phyloP scores from a whole-genome alignment of 2,329 filamentous ascomycete species.

The Penicillium polonicum region DNA sequence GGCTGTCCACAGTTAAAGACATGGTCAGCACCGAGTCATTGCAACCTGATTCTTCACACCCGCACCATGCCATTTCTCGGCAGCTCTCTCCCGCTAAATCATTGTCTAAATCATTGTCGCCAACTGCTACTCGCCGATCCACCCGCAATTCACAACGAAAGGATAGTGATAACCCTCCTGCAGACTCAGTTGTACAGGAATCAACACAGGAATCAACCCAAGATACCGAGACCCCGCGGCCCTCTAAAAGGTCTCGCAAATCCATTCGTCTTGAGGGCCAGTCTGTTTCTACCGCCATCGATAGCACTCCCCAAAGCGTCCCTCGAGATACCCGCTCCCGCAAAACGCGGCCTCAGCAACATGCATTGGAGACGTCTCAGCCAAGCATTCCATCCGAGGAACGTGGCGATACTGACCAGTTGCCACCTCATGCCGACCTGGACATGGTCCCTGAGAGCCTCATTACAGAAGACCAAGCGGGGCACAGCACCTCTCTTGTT shows the following conservation, averaged over 20 bases:
- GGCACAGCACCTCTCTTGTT: constrained; percentile 1
- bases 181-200: neutral
- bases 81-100: constrained; percentile 5
- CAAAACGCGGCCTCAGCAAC: constrained; percentile 21
- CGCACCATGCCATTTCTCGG: constrained; percentile 11
- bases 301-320: constrained; percentile 15
- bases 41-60: constrained; percentile 13
- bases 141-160: constrained; percentile 27
- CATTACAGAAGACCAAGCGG: neutral
- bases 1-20: constrained; percentile 23
- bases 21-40: constrained; percentile 6
- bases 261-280: constrained; percentile 32
- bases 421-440: neutral
- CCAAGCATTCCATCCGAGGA: constrained; percentile 3
- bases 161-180: neutral
- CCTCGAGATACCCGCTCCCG: constrained; percentile 19
- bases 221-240: constrained; percentile 15
- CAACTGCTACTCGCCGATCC: constrained; percentile 24
- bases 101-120: constrained; percentile 16
- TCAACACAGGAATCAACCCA: neutral
- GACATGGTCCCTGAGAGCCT: constrained; percentile 4
- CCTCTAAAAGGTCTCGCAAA: constrained; percentile 31
- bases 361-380: constrained; percentile 5
- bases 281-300: constrained; percentile 11
- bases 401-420: neutral